phyloP scores from a whole-genome alignment of 768 basidiomycete species.

The Termitomyces sp. region DNA sequence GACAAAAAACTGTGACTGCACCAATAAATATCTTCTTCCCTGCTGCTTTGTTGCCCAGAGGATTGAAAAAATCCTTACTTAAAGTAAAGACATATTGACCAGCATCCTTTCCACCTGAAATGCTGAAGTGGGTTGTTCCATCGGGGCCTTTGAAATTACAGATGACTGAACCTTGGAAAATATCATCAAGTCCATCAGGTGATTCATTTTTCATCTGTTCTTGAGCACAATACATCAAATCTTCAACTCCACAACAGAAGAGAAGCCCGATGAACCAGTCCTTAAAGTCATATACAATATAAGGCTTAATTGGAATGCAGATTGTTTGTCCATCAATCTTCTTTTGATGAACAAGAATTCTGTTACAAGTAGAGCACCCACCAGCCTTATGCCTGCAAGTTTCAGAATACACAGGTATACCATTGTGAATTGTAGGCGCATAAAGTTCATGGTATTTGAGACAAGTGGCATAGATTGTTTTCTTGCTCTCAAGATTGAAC shows the following conservation, averaged over 20 bases:
- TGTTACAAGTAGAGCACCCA: neutral
- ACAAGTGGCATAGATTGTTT: neutral
- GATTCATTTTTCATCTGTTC: neutral
- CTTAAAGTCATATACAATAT: neutral
- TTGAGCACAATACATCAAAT: neutral
- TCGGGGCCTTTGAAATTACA: too few relatives aligned
- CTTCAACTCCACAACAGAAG: neutral
- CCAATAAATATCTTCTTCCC: conserved; percentile 25
- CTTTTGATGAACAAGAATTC: neutral
- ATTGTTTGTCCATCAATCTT: neutral
- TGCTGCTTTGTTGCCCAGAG: conserved; percentile 15
- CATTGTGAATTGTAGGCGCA: neutral
- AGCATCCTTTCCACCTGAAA: conserved; percentile 4
- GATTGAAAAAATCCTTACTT: conserved; percentile 22
- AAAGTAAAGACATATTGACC: conserved; percentile 26
- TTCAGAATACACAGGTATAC: neutral
- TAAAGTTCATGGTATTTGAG: neutral
- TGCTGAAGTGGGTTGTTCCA: conserved; percentile 14
- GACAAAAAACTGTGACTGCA: conserved; percentile 25
- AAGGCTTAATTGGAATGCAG: neutral
- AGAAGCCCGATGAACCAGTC: neutral
- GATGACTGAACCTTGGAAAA: neutral
- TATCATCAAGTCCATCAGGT: neutral
- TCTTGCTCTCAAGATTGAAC: neutral
- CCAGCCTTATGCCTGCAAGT: neutral